Base-by-base conservation (phyloP, 23 red algal species). In the Gracilaria domingensis region DNA sequence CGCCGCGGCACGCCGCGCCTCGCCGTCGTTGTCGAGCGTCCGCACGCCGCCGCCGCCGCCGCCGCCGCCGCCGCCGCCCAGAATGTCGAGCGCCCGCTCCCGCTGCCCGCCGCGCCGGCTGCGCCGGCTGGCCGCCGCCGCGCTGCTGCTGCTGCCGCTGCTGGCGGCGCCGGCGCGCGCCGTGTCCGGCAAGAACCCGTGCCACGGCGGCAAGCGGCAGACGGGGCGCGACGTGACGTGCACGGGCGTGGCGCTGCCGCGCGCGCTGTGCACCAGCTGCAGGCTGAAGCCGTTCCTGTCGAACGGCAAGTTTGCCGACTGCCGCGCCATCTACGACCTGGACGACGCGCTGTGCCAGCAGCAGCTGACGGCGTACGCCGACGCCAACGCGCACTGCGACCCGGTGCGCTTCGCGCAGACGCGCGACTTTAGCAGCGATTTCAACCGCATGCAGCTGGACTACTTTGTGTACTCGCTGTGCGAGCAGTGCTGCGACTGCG, bases 401-500 rank as follows among this genome's bases (percentile, higher is more conserved):
- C 60, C 59, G 39, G 59, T 71, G 23, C 88, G 88, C 6, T 32
- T 47, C 11, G 20, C 38, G 20, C 88, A 83, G 77, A 61, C 61
- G 8, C 6, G 16, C 1, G 59, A 83, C 66, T 71, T 70, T 50
- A 21, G 21, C 56, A 64, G 64, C 39, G 45, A 23, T 32, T n/a
- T 32, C 24, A 83, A 82, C 54, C 25, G 26, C 2, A 37, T 72
- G 32, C 75, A 12, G 47, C 61, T 92, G 30, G 88, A 92, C 54
- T 92, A 92, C 77, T 92, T 92, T 73, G 77, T 83, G 42, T 92
- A 92, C 66, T 82, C 77, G 3, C 16, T 92, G 24, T 83, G 76
- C 55, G 88, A 92, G 42, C 45, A 92, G 54, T 92, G 88, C 66
- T 92, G 88, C 66, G 88, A 92, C 66, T 83, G 77, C 60, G 59